Evolutionary conservation across 2,329 filamentous ascomycete genomes (phyloP).

Genomic region (Coniochaeta hoffmannii): DNA sequence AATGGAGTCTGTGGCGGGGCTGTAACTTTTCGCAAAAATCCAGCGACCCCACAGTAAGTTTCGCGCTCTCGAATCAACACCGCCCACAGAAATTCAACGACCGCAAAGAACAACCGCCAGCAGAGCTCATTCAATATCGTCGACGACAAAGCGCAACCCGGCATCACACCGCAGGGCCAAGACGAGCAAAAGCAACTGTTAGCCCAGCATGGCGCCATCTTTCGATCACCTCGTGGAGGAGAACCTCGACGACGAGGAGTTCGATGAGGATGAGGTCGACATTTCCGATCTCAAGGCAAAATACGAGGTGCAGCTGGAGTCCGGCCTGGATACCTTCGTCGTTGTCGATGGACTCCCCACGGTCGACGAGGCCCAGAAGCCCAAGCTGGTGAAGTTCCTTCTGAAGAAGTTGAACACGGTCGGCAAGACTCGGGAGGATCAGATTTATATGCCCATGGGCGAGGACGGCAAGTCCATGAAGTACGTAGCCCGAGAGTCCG

Average conservation of each 20-base stretch:
- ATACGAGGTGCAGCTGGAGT: slow-evolving; percentile 92
- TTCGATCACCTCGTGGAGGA: slow-evolving; percentile 91
- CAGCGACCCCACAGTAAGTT: background rate
- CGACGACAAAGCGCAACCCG: background rate
- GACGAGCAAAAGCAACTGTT: background rate
- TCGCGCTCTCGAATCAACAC: slow-evolving; percentile 1
- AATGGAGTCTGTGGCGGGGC: background rate
- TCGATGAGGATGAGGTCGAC: slow-evolving; percentile 89
- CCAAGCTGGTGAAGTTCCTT: slow-evolving; percentile 93
- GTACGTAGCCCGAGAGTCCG: slow-evolving; percentile 40
- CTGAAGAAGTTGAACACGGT: slow-evolving; percentile 85
- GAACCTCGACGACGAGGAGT: slow-evolving; percentile 77
- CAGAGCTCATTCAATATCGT: background rate
- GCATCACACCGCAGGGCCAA: background rate
- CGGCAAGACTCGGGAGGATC: slow-evolving; percentile 78
- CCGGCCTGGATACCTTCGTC: slow-evolving; percentile 93
- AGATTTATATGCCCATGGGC: slow-evolving; percentile 88
- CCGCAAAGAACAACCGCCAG: background rate
- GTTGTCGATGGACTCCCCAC: slow-evolving; percentile 90
- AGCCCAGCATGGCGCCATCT: slow-evolving; percentile 77
- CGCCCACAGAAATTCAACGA: background rate
- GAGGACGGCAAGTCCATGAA: slow-evolving; percentile 80
- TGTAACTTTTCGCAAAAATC: background rate
- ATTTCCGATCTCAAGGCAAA: slow-evolving; percentile 90
- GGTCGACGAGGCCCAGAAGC: slow-evolving; percentile 83